Evolutionary conservation across 768 basidiomycete species (phyloP).

Genomic region (Tulasnella calospora): DNA sequence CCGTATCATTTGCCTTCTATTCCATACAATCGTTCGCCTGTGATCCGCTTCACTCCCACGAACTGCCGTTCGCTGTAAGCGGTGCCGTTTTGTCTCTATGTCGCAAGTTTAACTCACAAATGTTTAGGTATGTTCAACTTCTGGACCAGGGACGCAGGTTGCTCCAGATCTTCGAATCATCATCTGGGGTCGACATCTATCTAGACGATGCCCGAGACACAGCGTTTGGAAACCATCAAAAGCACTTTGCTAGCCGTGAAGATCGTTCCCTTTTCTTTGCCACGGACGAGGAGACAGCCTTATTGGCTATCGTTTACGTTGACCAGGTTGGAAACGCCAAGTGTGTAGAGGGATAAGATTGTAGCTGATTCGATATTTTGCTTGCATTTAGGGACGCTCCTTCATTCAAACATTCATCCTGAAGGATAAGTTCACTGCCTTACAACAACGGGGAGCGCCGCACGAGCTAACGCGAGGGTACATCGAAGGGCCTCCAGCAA

Average conservation of each 20-base stretch:
- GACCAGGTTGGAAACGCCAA: not conserved
- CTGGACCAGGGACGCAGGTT: not conserved
- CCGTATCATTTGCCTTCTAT: too few species aligned
- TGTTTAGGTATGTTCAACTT: not conserved
- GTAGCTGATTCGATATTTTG: not conserved
- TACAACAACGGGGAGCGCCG: conserved; percentile 42
- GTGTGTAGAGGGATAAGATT: too few species aligned
- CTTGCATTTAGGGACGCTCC: not conserved
- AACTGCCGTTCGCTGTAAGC: too few species aligned
- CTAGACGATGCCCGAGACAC: not conserved
- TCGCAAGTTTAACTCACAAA: not conserved
- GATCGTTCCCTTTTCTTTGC: conserved; percentile 37
- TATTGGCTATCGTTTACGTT: conserved; percentile 37
- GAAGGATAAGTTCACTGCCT: conserved; percentile 41
- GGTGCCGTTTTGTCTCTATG: too few species aligned
- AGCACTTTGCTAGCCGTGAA: not conserved
- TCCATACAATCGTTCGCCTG: too few species aligned
- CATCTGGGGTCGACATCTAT: not conserved
- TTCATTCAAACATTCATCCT: conserved; percentile 37
- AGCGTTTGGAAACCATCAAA: not conserved
- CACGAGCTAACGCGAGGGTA: conserved; percentile 48
- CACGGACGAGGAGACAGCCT: conserved; percentile 50
- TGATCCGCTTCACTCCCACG: too few species aligned
- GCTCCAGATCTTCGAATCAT: not conserved
- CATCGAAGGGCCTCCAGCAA: conserved; percentile 26